Evolutionary conservation across 768 basidiomycete genomes (phyloP), one percentile per base, ranked within the genome.

Genomic region (Dendrothele bispora): DNA sequence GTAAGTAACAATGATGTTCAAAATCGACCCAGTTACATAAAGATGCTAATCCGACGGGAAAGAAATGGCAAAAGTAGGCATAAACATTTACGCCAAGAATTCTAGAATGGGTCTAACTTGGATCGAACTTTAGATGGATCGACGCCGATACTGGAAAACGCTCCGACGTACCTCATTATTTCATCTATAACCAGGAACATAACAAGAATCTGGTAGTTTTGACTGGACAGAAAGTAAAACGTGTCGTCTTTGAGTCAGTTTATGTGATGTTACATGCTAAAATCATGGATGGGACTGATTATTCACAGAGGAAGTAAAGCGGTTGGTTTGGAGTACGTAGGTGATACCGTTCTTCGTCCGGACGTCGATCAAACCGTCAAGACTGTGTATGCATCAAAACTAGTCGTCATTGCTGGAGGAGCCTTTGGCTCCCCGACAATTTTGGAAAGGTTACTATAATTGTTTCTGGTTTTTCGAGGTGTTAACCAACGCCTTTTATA

Each of bases 101-200:
- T n/a, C n/a, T n/a, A n/a, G n/a, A n/a, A n/a, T n/a, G n/a, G n/a
- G n/a, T n/a, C n/a, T n/a, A n/a, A n/a, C n/a, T n/a, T n/a, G n/a
- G n/a, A n/a, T n/a, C n/a, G n/a, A n/a, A n/a, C n/a, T 5, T 14
- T 21, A 78, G 73, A 38, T 77, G 72, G 58, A 65, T 78, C 26
- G 57, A 69, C 42, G 57, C 48, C 1, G 50, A 57, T 18, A 73
- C 65, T 3, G 73, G 74, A 10, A 56, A 29, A 18, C 68, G 74
- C n/a, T 70, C 72, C 0, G 73, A 76, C 43, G 55, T 67, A 3
- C 60, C 74, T 3, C 64, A 67, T 40, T 53, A 58, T 43, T 61
- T 58, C 28, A 43, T 67, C 45, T 66, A 67, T 43, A 65, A 58
- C 41, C 63, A 63, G 29, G 54, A 56, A 24, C 50, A 51, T 40